Conservation (phyloP, 306 rosid genomes). For the Cucumis hystrix region DNA sequence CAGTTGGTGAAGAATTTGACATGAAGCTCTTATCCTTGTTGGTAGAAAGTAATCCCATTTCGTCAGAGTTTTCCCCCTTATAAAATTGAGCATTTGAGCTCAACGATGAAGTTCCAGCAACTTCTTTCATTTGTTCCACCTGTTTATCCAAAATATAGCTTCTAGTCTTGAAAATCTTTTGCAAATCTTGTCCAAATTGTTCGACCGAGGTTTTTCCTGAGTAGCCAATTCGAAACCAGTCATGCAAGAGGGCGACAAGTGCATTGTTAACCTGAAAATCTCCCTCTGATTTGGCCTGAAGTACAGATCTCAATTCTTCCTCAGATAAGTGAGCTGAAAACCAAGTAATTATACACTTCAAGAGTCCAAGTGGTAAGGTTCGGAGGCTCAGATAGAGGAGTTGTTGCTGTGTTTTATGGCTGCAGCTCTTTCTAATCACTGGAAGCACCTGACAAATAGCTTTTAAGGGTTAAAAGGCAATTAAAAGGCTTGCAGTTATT, state of each 20-base stretch:
- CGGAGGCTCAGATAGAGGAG: conserved; percentile 60
- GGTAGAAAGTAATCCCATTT: conserved; percentile 7
- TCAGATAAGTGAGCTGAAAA: conserved; percentile 70
- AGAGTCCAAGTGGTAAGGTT: conserved; percentile 87
- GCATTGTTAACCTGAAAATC: conserved; percentile 29
- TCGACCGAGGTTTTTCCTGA: conserved; percentile 62
- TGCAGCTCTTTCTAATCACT: conserved; percentile 35
- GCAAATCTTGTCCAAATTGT: conserved; percentile 53
- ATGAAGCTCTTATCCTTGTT: conserved; percentile 20
- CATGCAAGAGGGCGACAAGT: conserved; percentile 48
- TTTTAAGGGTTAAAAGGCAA: neutral
- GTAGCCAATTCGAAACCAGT: conserved; percentile 75
- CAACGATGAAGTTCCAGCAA: conserved; percentile 30
- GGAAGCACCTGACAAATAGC: conserved; percentile 59
- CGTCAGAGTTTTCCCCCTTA: conserved; percentile 9
- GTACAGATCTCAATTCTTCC: conserved; percentile 48
- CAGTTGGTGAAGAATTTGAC: conserved; percentile 28
- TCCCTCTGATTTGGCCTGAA: conserved; percentile 30
- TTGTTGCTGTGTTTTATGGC: conserved; percentile 44
- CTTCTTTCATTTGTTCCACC: conserved; percentile 33
- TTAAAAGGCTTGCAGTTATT: neutral
- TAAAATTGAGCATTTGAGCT: conserved; percentile 19
- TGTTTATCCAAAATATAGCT: conserved; percentile 29
- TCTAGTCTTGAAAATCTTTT: conserved; percentile 52
- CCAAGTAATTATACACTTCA: conserved; percentile 66